Percentiles rank a stretch among this genome's conserved stretches.
These are phyloP conservation scores for Trametes gibbosa DNA, from an alignment of 768 basidiomycete species.

Conservation along the genomic window DNA sequence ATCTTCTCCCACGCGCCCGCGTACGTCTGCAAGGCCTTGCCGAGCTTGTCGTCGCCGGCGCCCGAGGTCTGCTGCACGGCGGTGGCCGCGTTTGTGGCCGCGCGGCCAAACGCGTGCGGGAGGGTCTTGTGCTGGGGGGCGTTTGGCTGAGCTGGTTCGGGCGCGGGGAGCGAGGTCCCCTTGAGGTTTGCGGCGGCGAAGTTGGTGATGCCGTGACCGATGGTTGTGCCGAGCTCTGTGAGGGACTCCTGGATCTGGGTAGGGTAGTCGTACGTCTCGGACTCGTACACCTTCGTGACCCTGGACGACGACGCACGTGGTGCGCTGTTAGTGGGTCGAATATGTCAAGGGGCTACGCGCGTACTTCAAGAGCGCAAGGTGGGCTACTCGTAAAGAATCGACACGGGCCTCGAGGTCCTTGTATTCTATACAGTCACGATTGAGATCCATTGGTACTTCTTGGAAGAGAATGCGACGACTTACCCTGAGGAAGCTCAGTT, in stretches of 20 bases:
- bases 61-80: constrained; percentile 44
- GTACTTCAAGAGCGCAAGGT: constrained; percentile 75
- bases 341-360: constrained; percentile 24
- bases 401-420: constrained; percentile 93
- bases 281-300: constrained; percentile 86
- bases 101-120: constrained; percentile 88
- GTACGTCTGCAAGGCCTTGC: constrained; percentile 75
- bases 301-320: constrained; percentile 37
- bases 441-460: neutral
- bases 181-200: constrained; percentile 89
- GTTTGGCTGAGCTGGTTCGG: constrained; percentile 49
- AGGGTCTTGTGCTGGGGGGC: constrained; percentile 88
- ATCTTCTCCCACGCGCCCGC: constrained; percentile 83
- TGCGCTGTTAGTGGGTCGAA: neutral
- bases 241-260: constrained; percentile 84
- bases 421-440: constrained; percentile 64
- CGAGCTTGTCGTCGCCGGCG: constrained; percentile 62
- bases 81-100: constrained; percentile 60
- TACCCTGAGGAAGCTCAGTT: constrained; percentile 89
- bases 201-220: constrained; percentile 73
- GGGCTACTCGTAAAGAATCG: constrained; percentile 83
- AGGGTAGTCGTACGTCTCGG: constrained; percentile 88
- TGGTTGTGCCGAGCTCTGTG: constrained; percentile 63
- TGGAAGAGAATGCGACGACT: neutral
- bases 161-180: constrained; percentile 82